Evolutionary conservation across 805 yeast genomes (phyloP).

Genomic region (Wilhelminamyces savonicus): DNA sequence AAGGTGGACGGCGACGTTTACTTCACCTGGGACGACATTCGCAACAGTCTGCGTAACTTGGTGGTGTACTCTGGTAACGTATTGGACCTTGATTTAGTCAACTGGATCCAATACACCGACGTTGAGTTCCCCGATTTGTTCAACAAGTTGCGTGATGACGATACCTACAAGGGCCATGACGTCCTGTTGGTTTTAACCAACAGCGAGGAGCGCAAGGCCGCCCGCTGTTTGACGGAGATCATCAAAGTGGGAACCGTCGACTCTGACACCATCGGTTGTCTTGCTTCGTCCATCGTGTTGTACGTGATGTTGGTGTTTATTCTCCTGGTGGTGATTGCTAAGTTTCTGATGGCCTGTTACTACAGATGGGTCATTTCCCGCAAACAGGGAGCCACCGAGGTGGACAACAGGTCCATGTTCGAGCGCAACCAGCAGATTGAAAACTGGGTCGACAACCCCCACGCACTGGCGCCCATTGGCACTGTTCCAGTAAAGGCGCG

Average conservation of each 20-base stretch:
- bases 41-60: conserved; percentile 62
- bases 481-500: conserved; percentile 47
- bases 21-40: conserved; percentile 85
- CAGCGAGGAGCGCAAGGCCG: conserved; percentile 61
- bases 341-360: conserved; percentile 82
- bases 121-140: conserved; percentile 69
- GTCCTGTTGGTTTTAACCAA: conserved; percentile 67
- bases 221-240: conserved; percentile 79
- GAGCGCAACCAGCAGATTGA: conserved; percentile 67
- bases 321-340: conserved; percentile 67
- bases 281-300: conserved; percentile 81
- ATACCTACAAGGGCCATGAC: conserved; percentile 67
- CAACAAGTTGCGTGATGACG: conserved; percentile 51
- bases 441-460: conserved; percentile 70
- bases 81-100: conserved; percentile 67
- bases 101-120: conserved; percentile 69
- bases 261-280: conserved; percentile 86
- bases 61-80: conserved; percentile 89
- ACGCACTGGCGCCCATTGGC: conserved; percentile 21
- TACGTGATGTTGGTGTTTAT: conserved; percentile 79
- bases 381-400: conserved; percentile 69
- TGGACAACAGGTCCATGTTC: conserved; percentile 54
- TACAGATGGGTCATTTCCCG: conserved; percentile 70
- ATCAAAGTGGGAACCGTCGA: conserved; percentile 87
- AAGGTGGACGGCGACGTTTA: conserved; percentile 66